These are phyloP conservation scores for Auriscalpium vulgare DNA, from an alignment of 768 basidiomycete species.

Conservation along the genomic window DNA sequence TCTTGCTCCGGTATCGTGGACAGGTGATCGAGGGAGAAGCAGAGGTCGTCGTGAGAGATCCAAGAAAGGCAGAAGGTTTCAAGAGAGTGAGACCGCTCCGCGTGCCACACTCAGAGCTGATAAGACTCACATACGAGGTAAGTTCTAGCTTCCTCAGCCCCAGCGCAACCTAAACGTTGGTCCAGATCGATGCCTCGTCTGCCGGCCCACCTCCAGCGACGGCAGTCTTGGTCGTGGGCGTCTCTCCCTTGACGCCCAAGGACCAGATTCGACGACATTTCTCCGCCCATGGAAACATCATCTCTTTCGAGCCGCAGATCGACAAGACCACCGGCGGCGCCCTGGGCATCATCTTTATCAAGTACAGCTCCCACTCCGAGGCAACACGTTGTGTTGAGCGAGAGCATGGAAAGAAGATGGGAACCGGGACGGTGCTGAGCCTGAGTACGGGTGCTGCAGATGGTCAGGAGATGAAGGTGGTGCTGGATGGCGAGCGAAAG, in stretches of 20 bases:
- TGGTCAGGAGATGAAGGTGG: constrained; percentile 60
- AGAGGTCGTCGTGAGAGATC: constrained; percentile 41
- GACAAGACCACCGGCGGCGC: constrained; percentile 75
- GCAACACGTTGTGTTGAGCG: constrained; percentile 58
- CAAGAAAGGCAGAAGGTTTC: constrained; percentile 38
- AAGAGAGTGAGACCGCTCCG: constrained; percentile 21
- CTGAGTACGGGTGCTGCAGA: constrained; percentile 27
- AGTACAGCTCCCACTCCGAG: constrained; percentile 55
- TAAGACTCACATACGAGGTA: constrained; percentile 51
- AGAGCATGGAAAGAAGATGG: constrained; percentile 58
- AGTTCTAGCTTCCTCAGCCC: constrained; percentile 14
- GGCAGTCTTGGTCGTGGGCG: constrained; percentile 61
- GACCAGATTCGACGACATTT: constrained; percentile 62
- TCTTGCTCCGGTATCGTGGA: constrained; percentile 45
- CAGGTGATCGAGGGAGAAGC: constrained; percentile 39
- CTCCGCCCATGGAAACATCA: constrained; percentile 48
- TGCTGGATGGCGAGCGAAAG: constrained; percentile 70
- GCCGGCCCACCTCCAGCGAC: constrained; percentile 65
- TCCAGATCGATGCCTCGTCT: constrained; percentile 70
- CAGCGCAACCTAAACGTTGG: background rate
- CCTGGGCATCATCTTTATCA: constrained; percentile 75
- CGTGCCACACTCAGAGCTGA: constrained; percentile 31
- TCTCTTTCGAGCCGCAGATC: constrained; percentile 67
- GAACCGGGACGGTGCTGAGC: constrained; percentile 32
- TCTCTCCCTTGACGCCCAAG: constrained; percentile 66